A percentile compares a stretch with the other conserved stretches of the same genome.
Evolutionary conservation across 345 rosid genomes (phyloP).

Genomic region (Barbarea vulgaris): DNA sequence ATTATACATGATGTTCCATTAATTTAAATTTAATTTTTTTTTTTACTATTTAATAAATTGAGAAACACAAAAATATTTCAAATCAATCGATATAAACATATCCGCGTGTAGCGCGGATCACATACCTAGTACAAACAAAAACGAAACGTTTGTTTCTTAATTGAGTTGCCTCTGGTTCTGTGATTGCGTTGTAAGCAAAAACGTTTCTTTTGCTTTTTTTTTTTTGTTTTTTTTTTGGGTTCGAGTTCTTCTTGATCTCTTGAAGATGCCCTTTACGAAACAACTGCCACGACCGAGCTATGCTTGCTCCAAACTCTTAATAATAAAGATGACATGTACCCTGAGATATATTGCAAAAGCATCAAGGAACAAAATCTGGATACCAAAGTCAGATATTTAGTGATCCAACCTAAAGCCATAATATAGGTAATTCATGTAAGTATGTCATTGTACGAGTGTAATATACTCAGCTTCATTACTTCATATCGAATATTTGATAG

Average conservation of each 20-base stretch:
- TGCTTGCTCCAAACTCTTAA: conserved; percentile 65
- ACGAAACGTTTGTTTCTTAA: too few relatives aligned
- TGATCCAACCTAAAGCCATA: not conserved
- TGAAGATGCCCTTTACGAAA: conserved; percentile 87
- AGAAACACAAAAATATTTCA: too few relatives aligned
- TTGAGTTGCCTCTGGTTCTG: too few relatives aligned
- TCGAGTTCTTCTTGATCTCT: conserved; percentile 84
- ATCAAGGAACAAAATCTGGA: not conserved
- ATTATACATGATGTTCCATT: too few relatives aligned
- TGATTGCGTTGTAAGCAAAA: too few relatives aligned
- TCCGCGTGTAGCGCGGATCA: too few relatives aligned
- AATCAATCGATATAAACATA: too few relatives aligned
- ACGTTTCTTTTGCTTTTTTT: too few relatives aligned
- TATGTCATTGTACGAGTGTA: not conserved
- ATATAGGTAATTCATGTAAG: not conserved
- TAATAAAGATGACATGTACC: conserved; percentile 78
- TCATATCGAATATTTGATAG: not conserved
- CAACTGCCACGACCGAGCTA: conserved; percentile 78
- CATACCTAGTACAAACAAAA: too few relatives aligned
- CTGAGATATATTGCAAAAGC: conserved; percentile 25
- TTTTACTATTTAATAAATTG: too few relatives aligned
- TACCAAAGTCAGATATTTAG: not conserved
- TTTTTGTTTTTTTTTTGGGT: conserved; percentile 27
- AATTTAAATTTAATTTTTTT: too few relatives aligned
- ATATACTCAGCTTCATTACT: not conserved